Base-by-base conservation (phyloP, 306 rosid species). In the Prunus davidiana region DNA sequence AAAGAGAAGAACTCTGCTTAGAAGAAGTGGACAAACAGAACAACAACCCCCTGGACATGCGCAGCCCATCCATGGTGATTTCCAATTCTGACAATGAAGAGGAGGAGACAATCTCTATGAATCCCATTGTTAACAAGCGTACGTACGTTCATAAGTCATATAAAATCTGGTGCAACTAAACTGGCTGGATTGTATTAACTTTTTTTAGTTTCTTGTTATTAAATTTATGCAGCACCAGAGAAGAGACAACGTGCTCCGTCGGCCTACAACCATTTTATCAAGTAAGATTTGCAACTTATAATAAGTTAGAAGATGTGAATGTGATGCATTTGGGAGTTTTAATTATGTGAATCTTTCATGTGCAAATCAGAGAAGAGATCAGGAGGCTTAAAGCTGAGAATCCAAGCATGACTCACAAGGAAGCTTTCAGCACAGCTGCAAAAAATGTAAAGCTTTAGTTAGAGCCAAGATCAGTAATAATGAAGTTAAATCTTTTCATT, bases 221-320 rank as follows among this genome's bases (percentile, higher is more conserved):
- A 24, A 43, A 24, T 67, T 32, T 62, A 12, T 68, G 54, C 20
- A 92, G 98, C 97, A 49, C 97, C 98, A 16, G 97, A 92, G 89
- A 94, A 91, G 86, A 91, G 97, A 82, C 95, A 94, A 72, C 52
- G 98, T 90, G 90, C 97, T 70, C 98, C 98, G 12, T 91, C 98
- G 72, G 98, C 98, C 45, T 94, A 94, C 77, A 94, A 94, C 84
- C 82, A 87, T 50, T 92, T 94, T 87, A 92, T 94, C 89, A 90
- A 91, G 98, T 92, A 85, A 85, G 81, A 64, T 71, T 65, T 82
- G 12, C 41, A 15, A 68, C 41, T 15, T 38, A 51, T 14, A 32
- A 34, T 6, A 50, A 11, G 27, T 50, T 16, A 19, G n/a, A 12
- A 3, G 24, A 7, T 64, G 38, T 62, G 43, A 4, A 45, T 61